phyloP scores from a whole-genome alignment of 1,284 basidiomycete genomes.

The Marasmius sp. region DNA sequence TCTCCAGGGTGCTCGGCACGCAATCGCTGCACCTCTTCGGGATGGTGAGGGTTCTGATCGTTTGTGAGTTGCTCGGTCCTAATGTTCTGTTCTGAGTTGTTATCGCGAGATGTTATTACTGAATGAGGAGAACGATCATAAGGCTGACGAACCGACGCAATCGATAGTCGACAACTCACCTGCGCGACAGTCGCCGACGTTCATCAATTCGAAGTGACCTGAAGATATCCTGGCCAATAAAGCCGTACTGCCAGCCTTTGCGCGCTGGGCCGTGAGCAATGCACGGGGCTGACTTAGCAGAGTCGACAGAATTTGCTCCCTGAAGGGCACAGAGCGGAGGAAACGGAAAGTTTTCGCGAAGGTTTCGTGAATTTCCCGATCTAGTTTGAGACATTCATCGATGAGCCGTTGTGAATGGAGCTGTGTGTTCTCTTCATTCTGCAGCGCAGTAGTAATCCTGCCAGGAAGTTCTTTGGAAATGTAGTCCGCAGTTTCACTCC shows the following conservation, averaged over 20 bases:
- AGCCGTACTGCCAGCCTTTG: constrained; percentile 34
- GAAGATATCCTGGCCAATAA: constrained; percentile 29
- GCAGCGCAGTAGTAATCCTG: constrained; percentile 18
- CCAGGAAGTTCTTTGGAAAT: constrained; percentile 29
- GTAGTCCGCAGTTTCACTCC: constrained; percentile 31
- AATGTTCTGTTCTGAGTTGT: constrained; percentile 25
- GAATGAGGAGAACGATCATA: constrained; percentile 15
- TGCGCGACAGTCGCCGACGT: constrained; percentile 35
- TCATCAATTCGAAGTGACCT: constrained; percentile 20
- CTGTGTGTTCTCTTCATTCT: constrained; percentile 20
- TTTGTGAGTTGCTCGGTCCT: not conserved
- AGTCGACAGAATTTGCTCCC: not conserved
- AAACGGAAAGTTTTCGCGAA: not conserved
- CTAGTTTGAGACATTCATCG: constrained; percentile 17
- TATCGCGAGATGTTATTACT: constrained; percentile 15
- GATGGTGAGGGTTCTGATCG: not conserved
- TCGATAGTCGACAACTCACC: constrained; percentile 11
- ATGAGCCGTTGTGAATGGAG: constrained; percentile 22
- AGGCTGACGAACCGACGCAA: constrained; percentile 10
- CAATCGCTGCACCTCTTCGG: not conserved
- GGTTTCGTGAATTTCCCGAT: not conserved
- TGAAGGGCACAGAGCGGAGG: not conserved
- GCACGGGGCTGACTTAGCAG: constrained; percentile 17
- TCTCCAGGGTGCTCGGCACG: not conserved
- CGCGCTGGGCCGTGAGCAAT: constrained; percentile 25